Conservation (phyloP, 106 monocot genomes). For the Dioscorea zingiberensis region DNA sequence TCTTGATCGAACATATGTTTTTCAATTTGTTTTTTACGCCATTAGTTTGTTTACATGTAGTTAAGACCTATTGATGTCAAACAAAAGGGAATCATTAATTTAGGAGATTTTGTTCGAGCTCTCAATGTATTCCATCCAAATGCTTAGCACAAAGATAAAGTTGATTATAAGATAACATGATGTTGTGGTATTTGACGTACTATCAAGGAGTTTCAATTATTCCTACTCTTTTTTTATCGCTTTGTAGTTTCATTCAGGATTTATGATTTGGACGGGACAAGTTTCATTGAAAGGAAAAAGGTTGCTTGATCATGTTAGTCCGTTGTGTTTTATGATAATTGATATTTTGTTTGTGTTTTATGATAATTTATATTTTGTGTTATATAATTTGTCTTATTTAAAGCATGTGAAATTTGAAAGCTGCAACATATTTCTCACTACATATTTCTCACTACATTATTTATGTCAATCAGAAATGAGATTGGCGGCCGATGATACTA, state of each 20-base stretch:
- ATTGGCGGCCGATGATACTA: constrained; percentile 75
- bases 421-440: too few relatives aligned
- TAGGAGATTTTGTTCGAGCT: constrained; percentile 85
- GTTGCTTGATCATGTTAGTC: too few relatives aligned
- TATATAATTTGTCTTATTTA: too few relatives aligned
- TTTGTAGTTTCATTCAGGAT: constrained; percentile 87
- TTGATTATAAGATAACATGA: too few relatives aligned
- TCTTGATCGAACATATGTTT: too few relatives aligned
- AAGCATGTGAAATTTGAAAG: too few relatives aligned
- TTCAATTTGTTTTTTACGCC: neutral
- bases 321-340: too few relatives aligned
- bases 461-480: constrained; percentile 90
- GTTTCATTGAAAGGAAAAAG: constrained; percentile 83
- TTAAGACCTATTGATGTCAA: constrained; percentile 90
- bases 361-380: too few relatives aligned
- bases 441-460: too few relatives aligned
- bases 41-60: constrained; percentile 26
- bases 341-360: too few relatives aligned
- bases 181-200: too few relatives aligned
- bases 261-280: constrained; percentile 74
- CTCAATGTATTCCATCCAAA: constrained; percentile 91
- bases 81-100: constrained; percentile 81
- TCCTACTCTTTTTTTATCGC: neutral
- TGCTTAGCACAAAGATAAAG: constrained; percentile 53
- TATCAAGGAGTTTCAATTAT: too few relatives aligned